Evolutionary conservation across 371 early-diverging fungal genomes (phyloP), one percentile per base, ranked within the genome.

Genomic region (Dichotomocladium elegans): DNA sequence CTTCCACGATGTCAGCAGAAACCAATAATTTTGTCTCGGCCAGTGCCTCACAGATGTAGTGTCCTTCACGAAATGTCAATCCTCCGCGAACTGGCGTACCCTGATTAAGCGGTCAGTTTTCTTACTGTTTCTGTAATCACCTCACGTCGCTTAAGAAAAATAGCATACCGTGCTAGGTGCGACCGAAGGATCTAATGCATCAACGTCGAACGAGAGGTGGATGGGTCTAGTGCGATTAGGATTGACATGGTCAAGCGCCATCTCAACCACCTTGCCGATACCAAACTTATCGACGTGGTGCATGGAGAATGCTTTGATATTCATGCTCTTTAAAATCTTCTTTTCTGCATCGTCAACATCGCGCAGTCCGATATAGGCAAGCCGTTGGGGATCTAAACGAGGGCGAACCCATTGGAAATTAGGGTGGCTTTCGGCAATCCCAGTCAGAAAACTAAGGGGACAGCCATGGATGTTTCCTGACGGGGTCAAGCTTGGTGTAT

Each of bases 41-140:
- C 19, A 95, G 51, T 5, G 89, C 86, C 73, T 98, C 97, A 78
- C 94, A 93, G 37, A 94, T 88, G 57, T 89, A 91, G 66, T 91
- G 91, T 30, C 93, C 91, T 66, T 92, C 93, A 47, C 91, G 81
- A 77, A 92, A 91, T 11, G 94, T 89, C 51, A 98, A 67, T 22
- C 98, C 98, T 49, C 97, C 98, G 55, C 95, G 87, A 17, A 98
- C 98, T 27, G 98, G 98, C 6, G 98, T 97, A 35, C 93, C 87
- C 69, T 58, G 30, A 24, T n/a, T 21, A n/a, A n/a, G n/a, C n/a
- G n/a, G n/a, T n/a, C n/a, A n/a, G n/a, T n/a, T n/a, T n/a, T n/a
- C n/a, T n/a, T n/a, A n/a, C n/a, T n/a, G n/a, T n/a, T n/a, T n/a
- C n/a, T n/a, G n/a, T n/a, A n/a, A n/a, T n/a, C n/a, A n/a, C n/a